Conservation (phyloP, 495 filamentous ascomycete species). For the Aspergillus panamensis region DNA sequence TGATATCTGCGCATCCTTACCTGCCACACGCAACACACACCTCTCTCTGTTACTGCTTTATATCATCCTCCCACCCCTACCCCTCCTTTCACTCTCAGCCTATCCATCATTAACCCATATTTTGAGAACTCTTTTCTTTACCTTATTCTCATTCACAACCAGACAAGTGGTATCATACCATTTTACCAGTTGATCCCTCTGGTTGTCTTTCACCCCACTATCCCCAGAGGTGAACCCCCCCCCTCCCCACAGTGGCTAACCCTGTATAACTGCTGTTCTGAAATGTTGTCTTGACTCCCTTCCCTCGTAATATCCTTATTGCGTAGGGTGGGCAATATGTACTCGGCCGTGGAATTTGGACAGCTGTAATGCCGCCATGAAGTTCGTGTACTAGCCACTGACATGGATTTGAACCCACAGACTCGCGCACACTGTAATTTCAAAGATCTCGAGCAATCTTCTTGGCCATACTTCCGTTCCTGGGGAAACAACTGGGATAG, state of each 20-base stretch:
- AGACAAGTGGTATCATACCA: not conserved
- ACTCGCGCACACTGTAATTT: slow-evolving; percentile 17
- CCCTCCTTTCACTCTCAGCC: slow-evolving; percentile 7
- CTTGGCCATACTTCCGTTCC: slow-evolving; percentile 5
- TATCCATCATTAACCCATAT: slow-evolving; percentile 6
- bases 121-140: not conserved
- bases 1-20: slow-evolving; percentile 15
- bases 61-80: slow-evolving; percentile 5
- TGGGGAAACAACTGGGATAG: slow-evolving; percentile 3
- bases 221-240: slow-evolving; percentile 14
- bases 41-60: slow-evolving; percentile 4
- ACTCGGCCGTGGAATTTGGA: slow-evolving; percentile 11
- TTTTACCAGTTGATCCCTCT: slow-evolving; percentile 2
- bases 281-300: not conserved
- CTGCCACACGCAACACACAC: not conserved
- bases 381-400: slow-evolving; percentile 21
- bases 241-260: not conserved
- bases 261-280: slow-evolving; percentile 5
- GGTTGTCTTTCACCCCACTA: slow-evolving; percentile 1
- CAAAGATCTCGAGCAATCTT: slow-evolving; percentile 9
- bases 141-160: slow-evolving; percentile 2
- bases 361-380: slow-evolving; percentile 19
- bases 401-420: slow-evolving; percentile 22
- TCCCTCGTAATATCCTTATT: slow-evolving; percentile 24
- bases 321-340: slow-evolving; percentile 25